Evolutionary conservation across 148 eudicot genomes (phyloP).

Genomic region (Polygonum maritimum): DNA sequence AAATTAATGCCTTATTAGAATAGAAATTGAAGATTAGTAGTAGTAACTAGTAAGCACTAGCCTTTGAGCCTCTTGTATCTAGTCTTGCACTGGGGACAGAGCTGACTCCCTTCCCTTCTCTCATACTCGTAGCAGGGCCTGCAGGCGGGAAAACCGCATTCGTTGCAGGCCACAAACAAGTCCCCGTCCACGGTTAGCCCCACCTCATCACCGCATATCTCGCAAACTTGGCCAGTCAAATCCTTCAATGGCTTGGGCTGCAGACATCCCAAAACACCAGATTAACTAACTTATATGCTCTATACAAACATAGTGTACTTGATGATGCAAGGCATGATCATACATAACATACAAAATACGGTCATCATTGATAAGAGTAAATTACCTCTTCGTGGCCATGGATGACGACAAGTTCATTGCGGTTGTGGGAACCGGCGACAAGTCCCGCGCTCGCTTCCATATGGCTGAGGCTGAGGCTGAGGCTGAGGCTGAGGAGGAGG

Average conservation of each 20-base stretch:
- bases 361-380: neutral
- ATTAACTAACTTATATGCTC: neutral
- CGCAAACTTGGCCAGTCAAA: constrained; percentile 90
- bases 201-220: constrained; percentile 86
- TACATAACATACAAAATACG: neutral
- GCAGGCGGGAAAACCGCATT: constrained; percentile 97
- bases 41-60: neutral
- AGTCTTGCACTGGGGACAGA: constrained; percentile 96
- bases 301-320: neutral
- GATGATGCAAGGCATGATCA: neutral
- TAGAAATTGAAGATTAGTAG: neutral
- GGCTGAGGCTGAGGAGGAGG: neutral
- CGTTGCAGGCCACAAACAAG: constrained; percentile 91
- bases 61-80: constrained; percentile 97
- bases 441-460: constrained; percentile 99
- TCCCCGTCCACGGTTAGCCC: constrained; percentile 89
- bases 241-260: constrained; percentile 87
- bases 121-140: constrained; percentile 97
- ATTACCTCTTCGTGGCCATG: constrained; percentile 96
- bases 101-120: constrained; percentile 84
- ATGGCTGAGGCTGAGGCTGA: constrained; percentile 16
- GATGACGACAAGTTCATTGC: constrained; percentile 94
- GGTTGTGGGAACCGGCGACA: constrained; percentile 96
- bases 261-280: neutral
- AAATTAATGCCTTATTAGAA: neutral